Percentiles rank a stretch among this genome's conserved stretches.
These are phyloP conservation scores for Amylocystis lapponica DNA, from an alignment of 768 basidiomycete species.

Conservation along the genomic window DNA sequence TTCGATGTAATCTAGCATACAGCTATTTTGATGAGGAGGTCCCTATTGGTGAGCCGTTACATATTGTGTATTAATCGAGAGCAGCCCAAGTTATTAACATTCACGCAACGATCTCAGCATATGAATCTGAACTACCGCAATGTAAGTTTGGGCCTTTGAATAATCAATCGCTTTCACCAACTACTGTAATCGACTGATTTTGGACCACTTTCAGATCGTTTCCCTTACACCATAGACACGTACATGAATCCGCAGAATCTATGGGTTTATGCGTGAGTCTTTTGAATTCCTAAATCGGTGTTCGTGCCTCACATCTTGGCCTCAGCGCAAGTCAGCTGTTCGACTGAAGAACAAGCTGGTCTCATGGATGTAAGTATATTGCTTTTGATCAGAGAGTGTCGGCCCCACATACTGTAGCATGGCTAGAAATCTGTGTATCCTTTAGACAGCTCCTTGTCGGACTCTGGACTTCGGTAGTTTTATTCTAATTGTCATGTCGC, in stretches of 20 bases:
- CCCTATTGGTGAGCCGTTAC: slow-evolving; percentile 24
- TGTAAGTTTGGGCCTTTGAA: slow-evolving; percentile 17
- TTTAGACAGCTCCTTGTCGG: too few species aligned
- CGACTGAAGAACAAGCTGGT: too few species aligned
- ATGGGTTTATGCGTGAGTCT: slow-evolving; percentile 52
- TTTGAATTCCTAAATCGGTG: too few species aligned
- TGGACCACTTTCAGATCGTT: slow-evolving; percentile 38
- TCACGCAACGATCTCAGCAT: slow-evolving; percentile 17
- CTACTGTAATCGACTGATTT: neutral
- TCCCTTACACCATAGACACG: slow-evolving; percentile 55
- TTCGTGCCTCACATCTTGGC: too few species aligned
- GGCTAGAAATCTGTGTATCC: too few species aligned
- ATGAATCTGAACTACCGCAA: slow-evolving; percentile 26
- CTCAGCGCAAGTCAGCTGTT: too few species aligned
- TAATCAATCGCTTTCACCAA: neutral
- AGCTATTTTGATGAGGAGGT: slow-evolving; percentile 26
- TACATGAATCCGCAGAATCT: slow-evolving; percentile 60
- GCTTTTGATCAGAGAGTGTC: too few species aligned
- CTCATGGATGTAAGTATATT: too few species aligned
- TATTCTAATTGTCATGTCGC: too few species aligned
- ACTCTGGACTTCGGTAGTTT: too few species aligned
- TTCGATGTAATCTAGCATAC: slow-evolving; percentile 17
- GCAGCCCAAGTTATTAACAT: slow-evolving; percentile 3
- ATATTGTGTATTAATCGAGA: neutral
- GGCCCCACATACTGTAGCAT: too few species aligned